These are phyloP conservation scores for Monosporozyma aerobia DNA, from an alignment of 805 yeast genomes.

Conservation along the genomic window DNA sequence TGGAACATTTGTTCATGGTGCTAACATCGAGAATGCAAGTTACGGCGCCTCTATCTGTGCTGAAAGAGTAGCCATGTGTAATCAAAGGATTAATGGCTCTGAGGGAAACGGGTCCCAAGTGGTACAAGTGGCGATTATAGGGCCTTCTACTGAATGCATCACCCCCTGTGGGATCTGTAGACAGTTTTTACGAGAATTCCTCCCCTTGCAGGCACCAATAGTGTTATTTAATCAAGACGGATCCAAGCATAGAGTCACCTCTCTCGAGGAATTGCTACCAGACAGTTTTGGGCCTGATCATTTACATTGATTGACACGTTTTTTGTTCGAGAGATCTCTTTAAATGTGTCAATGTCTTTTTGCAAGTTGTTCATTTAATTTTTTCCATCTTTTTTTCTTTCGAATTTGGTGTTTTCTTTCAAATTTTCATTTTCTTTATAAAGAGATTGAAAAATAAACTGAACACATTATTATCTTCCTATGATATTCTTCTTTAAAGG, in stretches of 20 bases:
- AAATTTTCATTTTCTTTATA: background rate
- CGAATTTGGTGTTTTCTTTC: background rate
- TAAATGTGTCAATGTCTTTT: background rate
- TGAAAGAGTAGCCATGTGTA: slow-evolving; percentile 41
- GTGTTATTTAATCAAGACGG: slow-evolving; percentile 61
- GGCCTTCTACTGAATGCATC: slow-evolving; percentile 39
- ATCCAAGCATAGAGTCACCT: slow-evolving; percentile 34
- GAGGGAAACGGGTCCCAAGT: slow-evolving; percentile 25
- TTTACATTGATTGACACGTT: slow-evolving; percentile 19
- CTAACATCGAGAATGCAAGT: slow-evolving; percentile 89
- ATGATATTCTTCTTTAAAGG: background rate
- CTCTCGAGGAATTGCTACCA: slow-evolving; percentile 63
- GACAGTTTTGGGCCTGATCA: slow-evolving; percentile 80
- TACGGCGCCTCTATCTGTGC: slow-evolving; percentile 77
- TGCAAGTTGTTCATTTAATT: background rate
- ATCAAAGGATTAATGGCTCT: background rate
- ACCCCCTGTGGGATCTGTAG: slow-evolving; percentile 95
- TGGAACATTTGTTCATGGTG: slow-evolving; percentile 54
- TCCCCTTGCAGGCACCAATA: slow-evolving; percentile 41
- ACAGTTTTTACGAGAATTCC: slow-evolving; percentile 80
- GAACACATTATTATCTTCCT: background rate
- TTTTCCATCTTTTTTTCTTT: background rate
- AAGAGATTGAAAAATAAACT: background rate
- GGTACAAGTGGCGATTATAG: slow-evolving; percentile 26
- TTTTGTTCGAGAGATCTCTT: background rate